Percentiles rank a stretch among this genome's conserved stretches.
These are phyloP conservation scores for Pistacia integerrima DNA, from an alignment of 345 rosid genomes.

Conservation along the genomic window DNA sequence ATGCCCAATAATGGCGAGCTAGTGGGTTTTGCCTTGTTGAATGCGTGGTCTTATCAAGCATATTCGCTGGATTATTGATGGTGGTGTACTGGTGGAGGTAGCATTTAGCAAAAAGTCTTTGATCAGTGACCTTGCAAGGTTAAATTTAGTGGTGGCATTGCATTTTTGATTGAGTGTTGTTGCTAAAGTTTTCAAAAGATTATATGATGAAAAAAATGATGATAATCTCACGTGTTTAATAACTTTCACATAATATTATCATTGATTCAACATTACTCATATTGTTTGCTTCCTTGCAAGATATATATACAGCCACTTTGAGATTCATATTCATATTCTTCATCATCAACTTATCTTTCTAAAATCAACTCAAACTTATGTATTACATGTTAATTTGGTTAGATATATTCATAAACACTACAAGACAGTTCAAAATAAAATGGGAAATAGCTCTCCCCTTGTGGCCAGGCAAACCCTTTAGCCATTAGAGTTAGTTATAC, in stretches of 20 bases:
- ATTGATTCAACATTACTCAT: background rate
- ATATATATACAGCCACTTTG: background rate
- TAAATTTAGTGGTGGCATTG: background rate
- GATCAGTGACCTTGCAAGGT: background rate
- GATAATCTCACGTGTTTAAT: constrained; percentile 3
- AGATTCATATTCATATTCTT: background rate
- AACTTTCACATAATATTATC: background rate
- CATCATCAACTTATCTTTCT: too few species aligned
- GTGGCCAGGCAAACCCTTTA: too few species aligned
- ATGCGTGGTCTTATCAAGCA: background rate
- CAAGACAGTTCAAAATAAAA: too few species aligned
- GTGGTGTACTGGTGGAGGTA: background rate
- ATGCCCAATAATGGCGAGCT: background rate
- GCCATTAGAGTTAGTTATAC: too few species aligned
- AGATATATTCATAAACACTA: too few species aligned
- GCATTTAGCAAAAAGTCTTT: background rate
- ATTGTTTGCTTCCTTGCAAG: background rate
- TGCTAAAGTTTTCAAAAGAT: constrained; percentile 13
- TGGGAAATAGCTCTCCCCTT: too few species aligned
- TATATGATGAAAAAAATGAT: background rate
- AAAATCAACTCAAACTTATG: too few species aligned
- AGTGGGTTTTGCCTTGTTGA: background rate
- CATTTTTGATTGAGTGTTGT: background rate
- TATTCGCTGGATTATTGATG: background rate
- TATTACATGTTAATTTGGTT: too few species aligned